Base-by-base conservation (phyloP, 345 rosid genomes). In the Salix viminalis region DNA sequence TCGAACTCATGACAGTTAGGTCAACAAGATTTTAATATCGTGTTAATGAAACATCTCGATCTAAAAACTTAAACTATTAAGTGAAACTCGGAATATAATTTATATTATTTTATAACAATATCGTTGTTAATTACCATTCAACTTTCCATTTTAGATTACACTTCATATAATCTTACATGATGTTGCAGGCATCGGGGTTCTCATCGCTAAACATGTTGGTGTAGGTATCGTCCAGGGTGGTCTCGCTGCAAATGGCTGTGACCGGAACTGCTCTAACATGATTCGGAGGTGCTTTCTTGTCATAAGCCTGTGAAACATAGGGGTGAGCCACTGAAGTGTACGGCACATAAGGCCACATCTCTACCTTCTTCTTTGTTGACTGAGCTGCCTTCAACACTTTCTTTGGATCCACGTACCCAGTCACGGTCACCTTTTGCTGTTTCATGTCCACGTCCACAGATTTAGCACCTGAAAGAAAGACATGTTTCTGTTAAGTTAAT, bases 281-380 rank as follows among this genome's bases (percentile, higher is more conserved):
- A 75, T 94, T 92, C 8, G 94, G 69, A 8, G 98, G 98, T 2
- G 97, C 98, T 69, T 94, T 94, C 90, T 94, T 94, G 87, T 92
- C 97, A 78, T 94, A 94, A 54, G 97, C 94, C 65, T 87, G 93
- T 44, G 98, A 79, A 62, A 89, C 85, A 69, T 94, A 91, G 32
- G 98, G 97, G 77, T 91, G 76, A 2, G 90, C 78, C 75, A 89
- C 98, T 73, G 91, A 65, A 42, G 73, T 76, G 82, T 91, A 90
- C 1, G 97, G 96, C 13, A 91, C 94, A n/a, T 94, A 94, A 3
- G 98, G 98, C 98, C 98, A 94, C 48, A 86, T 58, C 90, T 94
- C 98, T 66, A 91, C 96, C 83, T 89, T 92, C 87, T 94, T 94
- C 89, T 85, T 94, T 0, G 97, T 94, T 13, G 97, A 71, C 83